These are phyloP conservation scores for Coprinopsis sp. DNA, from an alignment of 768 basidiomycete genomes.

Conservation along the genomic window DNA sequence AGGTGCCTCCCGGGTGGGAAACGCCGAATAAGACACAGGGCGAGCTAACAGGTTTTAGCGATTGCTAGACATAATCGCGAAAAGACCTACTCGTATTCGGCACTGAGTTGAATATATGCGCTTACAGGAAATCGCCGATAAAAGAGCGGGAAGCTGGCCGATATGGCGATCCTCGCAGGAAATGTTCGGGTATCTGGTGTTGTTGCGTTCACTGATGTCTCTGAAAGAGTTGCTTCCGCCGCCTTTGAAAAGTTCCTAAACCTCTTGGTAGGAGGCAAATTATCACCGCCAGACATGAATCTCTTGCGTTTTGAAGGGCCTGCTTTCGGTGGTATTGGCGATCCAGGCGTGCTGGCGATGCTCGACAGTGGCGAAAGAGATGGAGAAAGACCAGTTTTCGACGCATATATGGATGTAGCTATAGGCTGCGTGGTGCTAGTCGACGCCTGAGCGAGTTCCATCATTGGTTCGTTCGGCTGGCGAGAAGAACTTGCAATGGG, in stretches of 20 bases:
- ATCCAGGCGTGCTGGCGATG: constrained; percentile 12
- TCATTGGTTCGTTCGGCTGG: background rate
- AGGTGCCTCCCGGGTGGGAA: constrained; percentile 43
- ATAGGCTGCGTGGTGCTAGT: too few relatives aligned
- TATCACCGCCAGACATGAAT: too few relatives aligned
- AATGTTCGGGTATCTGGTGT: constrained; percentile 40
- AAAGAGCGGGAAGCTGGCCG: constrained; percentile 51
- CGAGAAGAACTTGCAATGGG: background rate
- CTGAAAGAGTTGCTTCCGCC: too few relatives aligned
- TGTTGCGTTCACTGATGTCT: too few relatives aligned
- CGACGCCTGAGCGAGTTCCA: too few relatives aligned
- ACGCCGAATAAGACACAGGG: constrained; percentile 32
- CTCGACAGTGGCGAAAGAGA: constrained; percentile 14
- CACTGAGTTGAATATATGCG: constrained; percentile 43
- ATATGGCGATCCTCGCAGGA: constrained; percentile 42
- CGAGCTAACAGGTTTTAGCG: constrained; percentile 21
- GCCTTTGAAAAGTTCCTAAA: too few relatives aligned
- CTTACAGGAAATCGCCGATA: constrained; percentile 70
- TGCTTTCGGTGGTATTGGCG: too few relatives aligned
- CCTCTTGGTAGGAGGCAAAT: too few relatives aligned
- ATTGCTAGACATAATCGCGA: constrained; percentile 4
- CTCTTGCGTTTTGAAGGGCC: too few relatives aligned
- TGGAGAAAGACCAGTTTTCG: background rate
- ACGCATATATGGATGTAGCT: background rate
- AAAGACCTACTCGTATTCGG: constrained; percentile 34